Conservation (phyloP, 805 yeast genomes). For the Yarrowia yakushimensis region DNA sequence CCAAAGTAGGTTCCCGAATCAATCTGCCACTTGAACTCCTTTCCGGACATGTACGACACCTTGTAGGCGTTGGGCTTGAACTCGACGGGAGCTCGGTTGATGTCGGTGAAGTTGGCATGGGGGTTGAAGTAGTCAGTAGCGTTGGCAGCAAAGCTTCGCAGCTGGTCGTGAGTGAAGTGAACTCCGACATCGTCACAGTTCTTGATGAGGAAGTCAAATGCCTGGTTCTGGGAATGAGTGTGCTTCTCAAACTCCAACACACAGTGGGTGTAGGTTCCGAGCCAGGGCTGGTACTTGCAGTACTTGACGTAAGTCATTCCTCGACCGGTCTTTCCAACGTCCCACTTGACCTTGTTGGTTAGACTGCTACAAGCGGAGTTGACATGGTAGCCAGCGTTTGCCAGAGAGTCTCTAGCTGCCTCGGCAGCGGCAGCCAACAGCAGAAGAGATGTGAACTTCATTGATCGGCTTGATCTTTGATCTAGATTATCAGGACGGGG, state of each 20-base stretch:
- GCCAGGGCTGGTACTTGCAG: slow-evolving; percentile 20
- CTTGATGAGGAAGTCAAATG: neutral
- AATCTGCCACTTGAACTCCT: slow-evolving; percentile 18
- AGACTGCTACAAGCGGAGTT: slow-evolving; percentile 1
- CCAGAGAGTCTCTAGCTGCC: slow-evolving; percentile 13
- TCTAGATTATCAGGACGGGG: neutral
- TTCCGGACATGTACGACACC: neutral
- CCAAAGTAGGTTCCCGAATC: slow-evolving; percentile 30
- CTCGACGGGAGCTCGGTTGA: slow-evolving; percentile 13
- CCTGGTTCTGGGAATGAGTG: slow-evolving; percentile 6
- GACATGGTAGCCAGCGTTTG: slow-evolving; percentile 15
- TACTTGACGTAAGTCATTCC: slow-evolving; percentile 12
- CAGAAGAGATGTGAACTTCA: slow-evolving; percentile 13
- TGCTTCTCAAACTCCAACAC: neutral
- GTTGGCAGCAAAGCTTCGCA: neutral
- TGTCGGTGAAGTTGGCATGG: slow-evolving; percentile 19
- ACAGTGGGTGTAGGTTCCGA: slow-evolving; percentile 21
- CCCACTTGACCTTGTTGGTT: slow-evolving; percentile 15
- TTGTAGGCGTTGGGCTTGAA: slow-evolving; percentile 2
- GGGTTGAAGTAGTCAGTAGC: neutral
- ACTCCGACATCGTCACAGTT: slow-evolving; percentile 9
- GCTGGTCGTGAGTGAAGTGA: neutral
- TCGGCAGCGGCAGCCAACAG: neutral
- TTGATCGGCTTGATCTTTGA: neutral
- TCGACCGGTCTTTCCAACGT: slow-evolving; percentile 4